These are phyloP conservation scores for Mycoemilia scoparia DNA, from an alignment of 192 early-diverging fungal genomes.

Conservation along the genomic window DNA sequence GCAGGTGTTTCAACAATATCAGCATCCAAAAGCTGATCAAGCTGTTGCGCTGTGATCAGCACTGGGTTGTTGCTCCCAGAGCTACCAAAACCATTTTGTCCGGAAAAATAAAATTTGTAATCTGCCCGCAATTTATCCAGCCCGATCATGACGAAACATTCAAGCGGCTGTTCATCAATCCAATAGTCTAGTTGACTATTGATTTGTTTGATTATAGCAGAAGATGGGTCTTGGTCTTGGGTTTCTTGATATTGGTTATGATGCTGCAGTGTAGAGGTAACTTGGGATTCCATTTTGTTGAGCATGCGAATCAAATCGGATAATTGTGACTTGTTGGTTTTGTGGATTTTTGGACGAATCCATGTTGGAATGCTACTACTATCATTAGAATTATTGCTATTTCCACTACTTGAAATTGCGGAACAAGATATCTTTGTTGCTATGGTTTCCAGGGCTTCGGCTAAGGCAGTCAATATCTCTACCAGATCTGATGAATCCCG, in stretches of 20 bases:
- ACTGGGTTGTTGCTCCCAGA: no score
- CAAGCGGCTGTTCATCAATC: constrained; percentile 24
- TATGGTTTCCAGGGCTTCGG: constrained; percentile 25
- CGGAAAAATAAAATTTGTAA: constrained; percentile 18
- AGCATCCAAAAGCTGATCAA: constrained; percentile 12
- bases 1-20: constrained; percentile 7
- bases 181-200: constrained; percentile 17
- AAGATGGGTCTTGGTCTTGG: no score
- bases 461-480: constrained; percentile 17
- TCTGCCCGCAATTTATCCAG: constrained; percentile 20
- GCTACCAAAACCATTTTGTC: no score
- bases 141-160: constrained; percentile 21
- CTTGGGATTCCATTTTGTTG: constrained; percentile 11
- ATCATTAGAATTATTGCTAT: no score
- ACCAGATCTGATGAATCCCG: constrained; percentile 15
- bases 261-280: constrained; percentile 9
- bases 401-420: no score
- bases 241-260: no score
- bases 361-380: no score
- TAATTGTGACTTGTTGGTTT: constrained; percentile 12
- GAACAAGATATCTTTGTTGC: no score
- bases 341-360: constrained; percentile 21
- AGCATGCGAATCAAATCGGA: constrained; percentile 12
- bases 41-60: constrained; percentile 17
- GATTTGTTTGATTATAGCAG: constrained; percentile 12